Percentiles rank a stretch among this genome's conserved stretches.
phyloP scores from a whole-genome alignment of 2,329 filamentous ascomycete species.

The Diaporthe australafricana region DNA sequence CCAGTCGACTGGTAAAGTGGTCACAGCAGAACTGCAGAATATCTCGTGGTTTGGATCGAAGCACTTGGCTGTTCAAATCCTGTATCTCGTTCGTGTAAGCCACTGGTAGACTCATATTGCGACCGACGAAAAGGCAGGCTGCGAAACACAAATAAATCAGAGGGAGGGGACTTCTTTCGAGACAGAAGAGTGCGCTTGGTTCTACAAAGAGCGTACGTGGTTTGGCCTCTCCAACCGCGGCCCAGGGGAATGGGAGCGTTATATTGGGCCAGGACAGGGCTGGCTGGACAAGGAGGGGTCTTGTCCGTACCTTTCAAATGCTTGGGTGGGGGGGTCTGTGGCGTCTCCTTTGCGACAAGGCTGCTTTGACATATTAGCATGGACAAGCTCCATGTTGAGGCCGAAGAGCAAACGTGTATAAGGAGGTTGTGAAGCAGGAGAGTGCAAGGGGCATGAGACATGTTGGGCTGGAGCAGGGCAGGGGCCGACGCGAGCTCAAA shows the following conservation, averaged over 20 bases:
- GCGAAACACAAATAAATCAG: conserved; percentile 24
- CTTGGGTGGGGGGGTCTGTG: conserved; percentile 27
- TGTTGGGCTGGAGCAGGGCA: conserved; percentile 33
- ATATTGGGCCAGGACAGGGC: conserved; percentile 2
- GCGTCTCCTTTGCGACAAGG: conserved; percentile 35
- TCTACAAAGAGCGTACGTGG: background rate
- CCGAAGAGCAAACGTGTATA: conserved; percentile 15
- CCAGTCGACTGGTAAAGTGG: conserved; percentile 74
- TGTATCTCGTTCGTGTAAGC: conserved; percentile 73
- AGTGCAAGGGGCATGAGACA: conserved; percentile 37
- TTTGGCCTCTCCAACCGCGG: background rate
- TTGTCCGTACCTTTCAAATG: conserved; percentile 34
- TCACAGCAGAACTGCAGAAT: conserved; percentile 78
- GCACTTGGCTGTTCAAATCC: conserved; percentile 71
- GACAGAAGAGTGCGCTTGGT: conserved; percentile 6
- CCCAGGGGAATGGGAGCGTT: background rate
- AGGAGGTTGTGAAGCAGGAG: conserved; percentile 5
- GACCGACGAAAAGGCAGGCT: conserved; percentile 19
- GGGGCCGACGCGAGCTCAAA: conserved; percentile 29
- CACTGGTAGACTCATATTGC: conserved; percentile 59
- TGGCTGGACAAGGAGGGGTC: conserved; percentile 5
- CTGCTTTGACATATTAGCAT: conserved; percentile 36
- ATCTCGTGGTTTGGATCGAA: conserved; percentile 69
- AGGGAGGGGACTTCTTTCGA: conserved; percentile 13
- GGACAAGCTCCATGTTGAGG: conserved; percentile 24